phyloP scores from a whole-genome alignment of 2,329 filamentous ascomycete genomes.

The Mycosphaerella sp. region DNA sequence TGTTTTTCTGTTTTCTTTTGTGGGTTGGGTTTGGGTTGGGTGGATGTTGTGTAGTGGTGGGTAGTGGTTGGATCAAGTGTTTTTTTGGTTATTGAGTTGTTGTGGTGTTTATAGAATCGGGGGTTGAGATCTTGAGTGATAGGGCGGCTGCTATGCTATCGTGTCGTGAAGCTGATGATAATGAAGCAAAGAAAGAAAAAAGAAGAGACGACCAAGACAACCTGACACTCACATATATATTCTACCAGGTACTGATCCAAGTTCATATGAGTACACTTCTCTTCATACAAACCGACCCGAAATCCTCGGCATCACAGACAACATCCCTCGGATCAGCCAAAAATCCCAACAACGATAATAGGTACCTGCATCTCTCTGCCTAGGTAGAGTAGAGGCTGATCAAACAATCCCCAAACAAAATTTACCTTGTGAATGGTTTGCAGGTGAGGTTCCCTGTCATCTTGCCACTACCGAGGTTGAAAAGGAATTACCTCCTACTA shows the following conservation, averaged over 20 bases:
- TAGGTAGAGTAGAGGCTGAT: background rate
- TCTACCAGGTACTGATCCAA: background rate
- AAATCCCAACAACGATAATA: background rate
- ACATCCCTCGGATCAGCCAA: background rate
- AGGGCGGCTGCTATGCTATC: background rate
- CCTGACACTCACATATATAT: background rate
- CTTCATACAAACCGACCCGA: background rate
- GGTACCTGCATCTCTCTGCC: background rate
- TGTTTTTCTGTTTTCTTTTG: background rate
- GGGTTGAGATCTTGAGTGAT: background rate
- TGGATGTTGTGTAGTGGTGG: background rate
- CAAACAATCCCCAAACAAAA: too few species aligned
- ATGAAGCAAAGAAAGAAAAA: too few species aligned
- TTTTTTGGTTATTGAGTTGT: background rate
- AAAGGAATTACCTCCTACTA: background rate
- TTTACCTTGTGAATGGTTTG: background rate
- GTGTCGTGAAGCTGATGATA: background rate
- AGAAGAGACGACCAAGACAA: too few species aligned
- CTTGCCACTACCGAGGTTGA: conserved; percentile 3
- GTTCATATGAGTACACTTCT: background rate
- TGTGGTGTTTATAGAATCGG: background rate
- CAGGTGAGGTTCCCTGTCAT: background rate
- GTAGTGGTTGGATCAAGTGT: background rate
- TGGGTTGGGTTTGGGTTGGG: background rate
- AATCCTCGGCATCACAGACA: conserved; percentile 3